Base-by-base conservation (phyloP, 306 rosid genomes). In the Fragaria nilgerrensis region DNA sequence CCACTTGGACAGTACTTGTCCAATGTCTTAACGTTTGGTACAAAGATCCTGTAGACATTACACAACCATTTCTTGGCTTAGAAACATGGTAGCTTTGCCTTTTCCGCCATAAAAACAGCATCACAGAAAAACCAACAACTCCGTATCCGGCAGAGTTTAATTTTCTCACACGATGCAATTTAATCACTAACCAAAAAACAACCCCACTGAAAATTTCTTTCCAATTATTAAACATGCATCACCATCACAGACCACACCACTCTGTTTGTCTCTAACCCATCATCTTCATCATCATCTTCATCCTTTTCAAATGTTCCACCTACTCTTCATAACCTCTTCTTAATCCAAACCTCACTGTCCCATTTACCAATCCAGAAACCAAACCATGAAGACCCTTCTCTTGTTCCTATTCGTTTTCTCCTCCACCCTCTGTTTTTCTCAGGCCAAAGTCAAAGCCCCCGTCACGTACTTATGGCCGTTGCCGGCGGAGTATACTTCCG, bases 381-480 rank as follows among this genome's bases (percentile, higher is more conserved):
- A 59, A 52, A n/a, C 62, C 13, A 61, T 23, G 37, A 22, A 16
- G 37, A 27, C 36, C 39, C 16, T 27, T 10, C 0, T 65, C 48
- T 32, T 43, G 1, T 9, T 79, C 53, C 45, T 87, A 12, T 3
- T 86, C 41, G 19, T 88, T 48, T 27, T 55, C 74, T 82, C 71
- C 37, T 58, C 9, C 48, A 39, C 70, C 39, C 73, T 81, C n/a
- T 81, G 68, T 64, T 43, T 73, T 80, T 70, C 9, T 9, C 64
- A 88, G 5, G 65, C 88, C 2, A 79, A 49, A 22, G 82, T 70
- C 50, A n/a, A 62, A 47, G 86, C 65, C 27, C 81, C 92, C n/a
- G 85, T 83, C 76, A 83, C 96, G 0, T 88, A 89, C 80, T 78
- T 95, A 9, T 95, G 99, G 99, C 99, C 99, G 12, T 81, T 92